These are phyloP conservation scores for Isatis tinctoria DNA, from an alignment of 345 rosid species.

Conservation along the genomic window DNA sequence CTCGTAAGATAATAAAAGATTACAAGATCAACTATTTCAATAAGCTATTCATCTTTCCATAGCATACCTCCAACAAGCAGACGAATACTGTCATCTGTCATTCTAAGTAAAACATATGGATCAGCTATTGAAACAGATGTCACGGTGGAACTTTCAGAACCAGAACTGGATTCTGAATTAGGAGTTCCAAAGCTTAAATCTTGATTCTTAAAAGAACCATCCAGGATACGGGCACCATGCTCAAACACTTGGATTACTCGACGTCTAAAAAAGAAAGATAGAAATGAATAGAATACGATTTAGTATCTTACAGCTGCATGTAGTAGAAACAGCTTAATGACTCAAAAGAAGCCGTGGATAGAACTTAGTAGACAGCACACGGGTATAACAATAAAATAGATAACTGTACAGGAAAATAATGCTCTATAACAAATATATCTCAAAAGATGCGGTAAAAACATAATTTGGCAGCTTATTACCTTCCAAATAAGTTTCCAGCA, in stretches of 20 bases:
- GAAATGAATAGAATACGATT: background rate
- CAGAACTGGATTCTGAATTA: constrained; percentile 61
- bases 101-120: constrained; percentile 81
- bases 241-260: constrained; percentile 92
- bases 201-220: constrained; percentile 97
- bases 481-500: constrained; percentile 96
- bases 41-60: constrained; percentile 2
- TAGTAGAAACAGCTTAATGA: background rate
- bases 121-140: constrained; percentile 88
- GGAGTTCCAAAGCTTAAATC: constrained; percentile 72
- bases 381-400: background rate
- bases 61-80: constrained; percentile 88
- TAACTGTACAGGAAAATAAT: background rate
- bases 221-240: constrained; percentile 88
- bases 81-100: constrained; percentile 85
- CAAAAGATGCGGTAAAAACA: constrained; percentile 22
- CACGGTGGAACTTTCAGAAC: constrained; percentile 65
- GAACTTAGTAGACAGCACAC: constrained; percentile 8
- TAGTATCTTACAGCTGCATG: constrained; percentile 17
- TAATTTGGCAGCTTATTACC: constrained; percentile 40
- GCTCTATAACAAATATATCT: constrained; percentile 7
- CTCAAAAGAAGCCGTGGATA: constrained; percentile 7
- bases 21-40: constrained; percentile 7
- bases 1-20: background rate
- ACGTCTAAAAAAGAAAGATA: constrained; percentile 49